Evolutionary conservation across 2,329 filamentous ascomycete genomes (phyloP), one percentile per base, ranked within the genome.

Genomic region (Rutstroemia sp.): DNA sequence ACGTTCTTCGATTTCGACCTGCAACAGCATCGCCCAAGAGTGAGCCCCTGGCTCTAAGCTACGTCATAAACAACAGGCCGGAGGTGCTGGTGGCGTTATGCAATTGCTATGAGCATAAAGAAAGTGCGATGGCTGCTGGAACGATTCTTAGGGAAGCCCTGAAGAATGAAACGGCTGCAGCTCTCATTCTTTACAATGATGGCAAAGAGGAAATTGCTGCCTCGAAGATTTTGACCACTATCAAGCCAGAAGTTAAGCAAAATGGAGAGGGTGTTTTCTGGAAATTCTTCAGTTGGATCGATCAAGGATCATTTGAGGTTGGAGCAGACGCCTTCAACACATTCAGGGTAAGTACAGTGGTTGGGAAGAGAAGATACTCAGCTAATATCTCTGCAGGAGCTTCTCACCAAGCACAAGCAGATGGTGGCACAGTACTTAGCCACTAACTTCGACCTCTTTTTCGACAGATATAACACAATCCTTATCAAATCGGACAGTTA

Each of bases 271-370:
- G 92, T 3, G 84, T 96, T 2, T 96, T 99, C 71, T 99, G 94
- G 94, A 86, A 83, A 48, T 97, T 97, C 73, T 97, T 99, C 69
- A 84, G 88, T 60, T 99, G 92, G 90, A 95, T 99, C 66, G 92
- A 97, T 74, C 90, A 90, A 73, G 90, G 91, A 64, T 92, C 88
- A 30, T 99, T 99, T 68, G 94, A 99, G 75, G 89, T 97, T 63
- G 92, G 91, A 66, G 92, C 94, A 34, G 94, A 99, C 76, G 92
- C 94, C 1, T 99, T 99, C 71, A 96, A 92, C 57, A 97, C 92
- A 4, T 99, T 99, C 73, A 82, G 92, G 71, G 89, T 96, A 79
- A 67, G 82, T 63, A 38, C 16, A 25, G 42, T 23, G 47, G 7
- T 16, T 14, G 10, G 41, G 39, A 42, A 4, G 17, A 8, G 51